Base-by-base conservation (phyloP, 176 grass and related monocot species). In the Panicum miliaceum region DNA sequence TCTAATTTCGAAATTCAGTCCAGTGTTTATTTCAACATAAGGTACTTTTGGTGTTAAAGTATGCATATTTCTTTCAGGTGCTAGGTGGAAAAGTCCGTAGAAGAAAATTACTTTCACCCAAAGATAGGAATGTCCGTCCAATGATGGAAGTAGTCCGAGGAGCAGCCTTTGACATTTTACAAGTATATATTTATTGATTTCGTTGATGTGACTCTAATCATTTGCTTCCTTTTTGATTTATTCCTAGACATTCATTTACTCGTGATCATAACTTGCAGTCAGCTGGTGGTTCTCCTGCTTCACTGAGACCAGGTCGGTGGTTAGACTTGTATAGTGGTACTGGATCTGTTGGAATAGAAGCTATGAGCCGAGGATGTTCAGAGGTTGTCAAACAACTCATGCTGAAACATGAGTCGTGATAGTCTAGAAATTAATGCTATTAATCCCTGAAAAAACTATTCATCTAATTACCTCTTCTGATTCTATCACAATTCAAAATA, bases 71-170 rank as follows among this genome's bases (percentile, higher is more conserved):
- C 70, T 78, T 36, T 81, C 64, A 98, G 96, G 91, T 98, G 42
- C 69, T 98, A 81, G 89, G 89, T 40, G 96, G 93, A 65, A 95
- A 98, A 87, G 96, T 77, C 65, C 80, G 80, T 29, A 89, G 96
- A 86, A 95, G 91, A 51, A 98, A 98, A 80, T 83, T 98, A 40
- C 91, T 98, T 76, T 98, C 96, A 75, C 96, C 96, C 56, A 91
- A 92, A 80, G 96, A 90, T 50, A 90, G 90, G 91, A 90, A 98
- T 90, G 96, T 96, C 6, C 91, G 93, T 14, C 93, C 96, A 51
- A 98, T 98, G 93, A 98, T 98, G 96, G 83, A 98, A 90, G 89
- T 98, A 81, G 93, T 98, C 68, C 92, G 81, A 45, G 96, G 91
- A 85, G 93, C 96, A 68, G 91, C 93, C 79, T 98, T 98, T 87